Percentiles rank a stretch among this genome's conserved stretches.
Evolutionary conservation across 352 stramenopile species (phyloP).

Genomic region (Pythium aquatile): DNA sequence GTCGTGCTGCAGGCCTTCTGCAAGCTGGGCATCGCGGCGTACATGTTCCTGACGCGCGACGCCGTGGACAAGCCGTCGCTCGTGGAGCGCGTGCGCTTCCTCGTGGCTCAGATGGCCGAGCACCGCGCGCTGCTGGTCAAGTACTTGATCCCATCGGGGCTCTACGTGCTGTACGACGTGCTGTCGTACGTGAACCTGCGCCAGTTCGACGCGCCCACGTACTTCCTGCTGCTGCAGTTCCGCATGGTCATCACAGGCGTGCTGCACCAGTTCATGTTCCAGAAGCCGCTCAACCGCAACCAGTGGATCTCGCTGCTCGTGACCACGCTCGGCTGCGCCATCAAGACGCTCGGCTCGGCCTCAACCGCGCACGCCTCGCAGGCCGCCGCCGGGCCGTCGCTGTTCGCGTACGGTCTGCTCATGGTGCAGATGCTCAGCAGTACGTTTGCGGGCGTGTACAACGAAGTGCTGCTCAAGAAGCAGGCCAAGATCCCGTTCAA

Average conservation of each 20-base stretch:
- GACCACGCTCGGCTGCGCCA: constrained; percentile 70
- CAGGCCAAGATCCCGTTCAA: constrained; percentile 67
- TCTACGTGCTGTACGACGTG: constrained; percentile 84
- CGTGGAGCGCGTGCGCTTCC: constrained; percentile 27
- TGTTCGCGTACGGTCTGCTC: constrained; percentile 58
- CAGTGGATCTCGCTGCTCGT: constrained; percentile 72
- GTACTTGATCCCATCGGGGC: constrained; percentile 71
- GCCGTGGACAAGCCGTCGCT: constrained; percentile 28
- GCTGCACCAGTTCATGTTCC: constrained; percentile 78
- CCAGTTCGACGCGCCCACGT: constrained; percentile 70
- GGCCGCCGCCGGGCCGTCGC: constrained; percentile 18
- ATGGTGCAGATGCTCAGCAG: constrained; percentile 79
- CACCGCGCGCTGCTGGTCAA: constrained; percentile 52
- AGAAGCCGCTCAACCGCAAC: constrained; percentile 67
- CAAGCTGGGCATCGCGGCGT: constrained; percentile 65
- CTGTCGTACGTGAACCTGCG: constrained; percentile 82
- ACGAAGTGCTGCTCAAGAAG: constrained; percentile 81
- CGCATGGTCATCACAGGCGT: constrained; percentile 78
- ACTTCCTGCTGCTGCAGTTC: constrained; percentile 80
- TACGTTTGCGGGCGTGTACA: constrained; percentile 83
- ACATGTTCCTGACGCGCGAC: constrained; percentile 67
- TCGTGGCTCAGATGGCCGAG: constrained; percentile 37
- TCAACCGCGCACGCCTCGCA: background rate
- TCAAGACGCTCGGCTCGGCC: constrained; percentile 64
- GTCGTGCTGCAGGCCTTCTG: constrained; percentile 75